Conservation (phyloP, 768 basidiomycete species). For the Xanthoconium purpureum region DNA sequence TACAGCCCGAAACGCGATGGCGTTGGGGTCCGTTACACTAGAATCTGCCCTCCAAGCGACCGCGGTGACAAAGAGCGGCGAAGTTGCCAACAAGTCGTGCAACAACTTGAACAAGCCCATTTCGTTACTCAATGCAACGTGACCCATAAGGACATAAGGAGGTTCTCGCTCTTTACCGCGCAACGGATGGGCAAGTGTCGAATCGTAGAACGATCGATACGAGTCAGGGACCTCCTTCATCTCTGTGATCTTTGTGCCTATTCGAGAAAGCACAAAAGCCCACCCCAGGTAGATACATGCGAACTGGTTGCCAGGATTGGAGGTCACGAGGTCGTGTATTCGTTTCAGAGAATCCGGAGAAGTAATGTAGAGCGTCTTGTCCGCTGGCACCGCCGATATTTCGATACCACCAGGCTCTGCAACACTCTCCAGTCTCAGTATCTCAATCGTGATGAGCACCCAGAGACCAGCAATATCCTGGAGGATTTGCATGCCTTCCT, state of each 20-base stretch:
- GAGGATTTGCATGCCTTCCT: constrained; percentile 62
- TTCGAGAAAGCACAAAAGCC: constrained; percentile 75
- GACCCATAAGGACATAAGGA: constrained; percentile 54
- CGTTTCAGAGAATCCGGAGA: constrained; percentile 60
- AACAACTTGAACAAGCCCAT: constrained; percentile 60
- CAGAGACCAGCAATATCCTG: constrained; percentile 72
- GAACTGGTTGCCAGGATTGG: constrained; percentile 60
- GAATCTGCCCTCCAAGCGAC: constrained; percentile 68
- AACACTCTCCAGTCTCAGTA: constrained; percentile 74
- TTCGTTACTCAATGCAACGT: constrained; percentile 53
- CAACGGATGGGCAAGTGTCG: constrained; percentile 41
- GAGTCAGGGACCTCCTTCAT: constrained; percentile 51
- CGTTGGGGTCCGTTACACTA: constrained; percentile 69
- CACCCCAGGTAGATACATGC: constrained; percentile 76
- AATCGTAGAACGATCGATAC: constrained; percentile 55
- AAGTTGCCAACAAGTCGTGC: constrained; percentile 56
- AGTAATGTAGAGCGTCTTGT: constrained; percentile 53
- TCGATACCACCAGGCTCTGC: constrained; percentile 51
- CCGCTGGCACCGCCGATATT: constrained; percentile 46
- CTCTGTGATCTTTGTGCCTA: constrained; percentile 46
- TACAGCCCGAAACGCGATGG: constrained; percentile 75
- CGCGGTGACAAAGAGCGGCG: constrained; percentile 74
- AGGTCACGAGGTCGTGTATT: constrained; percentile 65
- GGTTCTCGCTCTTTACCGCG: constrained; percentile 58
- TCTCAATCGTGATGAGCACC: constrained; percentile 76